Conservation (phyloP, 1,139 yeast species). For the Debaryomyces nepalensis region DNA sequence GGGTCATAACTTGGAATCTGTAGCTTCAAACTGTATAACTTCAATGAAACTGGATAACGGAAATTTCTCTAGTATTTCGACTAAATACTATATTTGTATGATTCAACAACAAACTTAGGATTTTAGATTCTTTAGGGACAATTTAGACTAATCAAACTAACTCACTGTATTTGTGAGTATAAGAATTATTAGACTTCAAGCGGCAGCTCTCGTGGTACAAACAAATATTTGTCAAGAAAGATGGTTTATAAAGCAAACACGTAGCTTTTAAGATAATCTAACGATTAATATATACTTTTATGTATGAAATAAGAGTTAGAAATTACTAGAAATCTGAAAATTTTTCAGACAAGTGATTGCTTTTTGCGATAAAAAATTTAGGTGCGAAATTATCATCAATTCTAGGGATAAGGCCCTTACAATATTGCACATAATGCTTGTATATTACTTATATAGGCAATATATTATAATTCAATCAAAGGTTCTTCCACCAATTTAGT, state of each 20-base stretch:
- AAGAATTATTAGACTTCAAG: slow-evolving; percentile 40
- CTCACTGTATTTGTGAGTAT: slow-evolving; percentile 42
- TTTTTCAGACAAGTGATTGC: slow-evolving; percentile 4
- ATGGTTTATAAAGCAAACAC: slow-evolving; percentile 4
- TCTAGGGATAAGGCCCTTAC: background rate
- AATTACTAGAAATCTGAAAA: background rate
- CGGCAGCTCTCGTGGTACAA: slow-evolving; percentile 53
- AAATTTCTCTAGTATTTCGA: slow-evolving; percentile 1
- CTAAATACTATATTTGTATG: background rate
- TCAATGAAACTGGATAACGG: background rate
- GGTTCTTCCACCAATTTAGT: slow-evolving; percentile 33
- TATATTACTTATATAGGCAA: background rate
- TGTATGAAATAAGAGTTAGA: slow-evolving; percentile 1
- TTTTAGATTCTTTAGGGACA: slow-evolving; percentile 15
- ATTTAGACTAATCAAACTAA: slow-evolving; percentile 17
- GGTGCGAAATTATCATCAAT: slow-evolving; percentile 2
- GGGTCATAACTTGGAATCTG: slow-evolving; percentile 31
- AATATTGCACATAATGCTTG: background rate
- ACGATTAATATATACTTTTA: slow-evolving; percentile 2
- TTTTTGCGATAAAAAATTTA: slow-evolving; percentile 6
- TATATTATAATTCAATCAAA: slow-evolving; percentile 36
- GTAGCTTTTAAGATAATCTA: slow-evolving; percentile 7
- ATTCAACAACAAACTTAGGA: slow-evolving; percentile 10
- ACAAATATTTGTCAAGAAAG: slow-evolving; percentile 6
- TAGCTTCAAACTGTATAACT: slow-evolving; percentile 4